A percentile compares a stretch with the other conserved stretches of the same genome.
Evolutionary conservation across 805 yeast species (phyloP).

Genomic region (Yamadazyma nakazawae): DNA sequence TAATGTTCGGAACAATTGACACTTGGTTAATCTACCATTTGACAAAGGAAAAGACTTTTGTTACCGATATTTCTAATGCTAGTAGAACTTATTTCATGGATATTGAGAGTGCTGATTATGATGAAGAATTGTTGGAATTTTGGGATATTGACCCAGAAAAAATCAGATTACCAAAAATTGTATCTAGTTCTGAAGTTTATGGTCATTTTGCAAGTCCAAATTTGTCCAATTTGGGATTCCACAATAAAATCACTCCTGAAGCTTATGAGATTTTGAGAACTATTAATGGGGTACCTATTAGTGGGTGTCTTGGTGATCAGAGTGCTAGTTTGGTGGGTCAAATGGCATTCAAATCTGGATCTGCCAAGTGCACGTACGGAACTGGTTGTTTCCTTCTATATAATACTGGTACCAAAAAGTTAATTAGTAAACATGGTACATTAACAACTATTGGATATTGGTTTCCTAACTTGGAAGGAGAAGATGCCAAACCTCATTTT

Average conservation of each 20-base stretch:
- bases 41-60: conserved; percentile 64
- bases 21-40: conserved; percentile 88
- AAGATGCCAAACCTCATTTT: conserved; percentile 61
- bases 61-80: conserved; percentile 89
- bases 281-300: conserved; percentile 65
- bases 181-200: conserved; percentile 72
- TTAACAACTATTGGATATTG: conserved; percentile 88
- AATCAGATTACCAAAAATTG: conserved; percentile 70
- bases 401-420: conserved; percentile 75
- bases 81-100: conserved; percentile 89
- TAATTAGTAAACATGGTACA: conserved; percentile 75
- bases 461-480: conserved; percentile 63
- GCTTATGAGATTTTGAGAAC: conserved; percentile 48
- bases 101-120: conserved; percentile 71
- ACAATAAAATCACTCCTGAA: conserved; percentile 48
- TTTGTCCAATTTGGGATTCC: conserved; percentile 48
- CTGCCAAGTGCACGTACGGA: conserved; percentile 94
- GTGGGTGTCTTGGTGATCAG: conserved; percentile 94
- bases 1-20: conserved; percentile 93
- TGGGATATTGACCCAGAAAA: conserved; percentile 74
- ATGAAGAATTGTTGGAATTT: conserved; percentile 66
- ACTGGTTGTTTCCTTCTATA: conserved; percentile 90
- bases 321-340: conserved; percentile 93
- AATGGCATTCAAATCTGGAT: conserved; percentile 76
- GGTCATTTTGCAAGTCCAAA: conserved; percentile 69